These are phyloP conservation scores for Vachellia pachyceras DNA, from an alignment of 306 rosid genomes.

Conservation along the genomic window DNA sequence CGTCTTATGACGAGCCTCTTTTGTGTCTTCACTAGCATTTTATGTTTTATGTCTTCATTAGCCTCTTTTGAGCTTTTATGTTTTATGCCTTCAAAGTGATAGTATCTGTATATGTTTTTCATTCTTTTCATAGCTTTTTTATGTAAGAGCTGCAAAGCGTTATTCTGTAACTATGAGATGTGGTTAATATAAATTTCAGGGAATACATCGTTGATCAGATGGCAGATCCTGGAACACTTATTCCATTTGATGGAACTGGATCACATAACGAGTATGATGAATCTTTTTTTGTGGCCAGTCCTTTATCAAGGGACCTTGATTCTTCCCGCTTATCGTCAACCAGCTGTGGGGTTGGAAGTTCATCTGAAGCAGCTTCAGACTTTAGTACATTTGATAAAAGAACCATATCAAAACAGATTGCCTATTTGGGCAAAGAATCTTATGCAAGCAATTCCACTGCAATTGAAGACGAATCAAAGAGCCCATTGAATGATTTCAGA, in stretches of 20 bases:
- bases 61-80: too few relatives aligned
- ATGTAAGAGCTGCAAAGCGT: constrained; percentile 40
- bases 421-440: constrained; percentile 56
- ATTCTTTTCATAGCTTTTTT: constrained; percentile 34
- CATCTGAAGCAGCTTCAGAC: constrained; percentile 70
- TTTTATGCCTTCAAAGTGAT: too few relatives aligned
- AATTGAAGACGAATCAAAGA: constrained; percentile 56
- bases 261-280: constrained; percentile 72
- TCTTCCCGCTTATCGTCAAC: constrained; percentile 76
- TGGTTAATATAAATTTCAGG: constrained; percentile 68
- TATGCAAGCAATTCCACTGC: constrained; percentile 46
- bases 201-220: constrained; percentile 97
- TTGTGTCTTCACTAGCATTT: too few relatives aligned
- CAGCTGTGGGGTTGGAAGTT: constrained; percentile 86
- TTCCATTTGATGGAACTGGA: constrained; percentile 88
- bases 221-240: constrained; percentile 98
- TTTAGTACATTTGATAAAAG: constrained; percentile 58
- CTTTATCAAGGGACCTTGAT: constrained; percentile 82
- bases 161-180: constrained; percentile 40
- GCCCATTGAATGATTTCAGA: constrained; percentile 38
- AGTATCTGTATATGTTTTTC: constrained; percentile 15
- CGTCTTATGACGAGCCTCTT: constrained; percentile 9
- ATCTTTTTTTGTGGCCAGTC: constrained; percentile 65
- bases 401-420: constrained; percentile 53
- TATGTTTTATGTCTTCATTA: constrained; percentile 19